phyloP scores from a whole-genome alignment of 176 grass and related monocot species.

The Secale cereale region DNA sequence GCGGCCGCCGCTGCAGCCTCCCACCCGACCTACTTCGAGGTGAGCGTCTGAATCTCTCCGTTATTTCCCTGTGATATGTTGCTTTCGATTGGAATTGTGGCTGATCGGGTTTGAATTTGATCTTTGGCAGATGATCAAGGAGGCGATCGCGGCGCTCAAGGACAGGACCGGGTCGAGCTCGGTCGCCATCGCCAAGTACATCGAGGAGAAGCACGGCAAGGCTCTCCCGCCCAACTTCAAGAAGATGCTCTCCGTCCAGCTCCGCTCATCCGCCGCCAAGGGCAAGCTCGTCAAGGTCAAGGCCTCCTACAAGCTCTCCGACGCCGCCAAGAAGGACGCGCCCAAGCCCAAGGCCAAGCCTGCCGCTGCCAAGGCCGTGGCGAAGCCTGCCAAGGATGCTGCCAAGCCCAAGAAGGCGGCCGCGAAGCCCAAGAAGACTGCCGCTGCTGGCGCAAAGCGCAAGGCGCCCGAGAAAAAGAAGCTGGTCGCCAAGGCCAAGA shows the following conservation, averaged over 20 bases:
- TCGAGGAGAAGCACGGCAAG: conserved; percentile 74
- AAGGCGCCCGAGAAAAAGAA: conserved; percentile 51
- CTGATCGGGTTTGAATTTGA: background rate
- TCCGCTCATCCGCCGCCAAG: conserved; percentile 51
- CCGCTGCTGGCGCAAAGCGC: conserved; percentile 27
- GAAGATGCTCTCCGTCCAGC: conserved; percentile 66
- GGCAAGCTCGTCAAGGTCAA: conserved; percentile 96
- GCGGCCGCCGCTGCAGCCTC: background rate
- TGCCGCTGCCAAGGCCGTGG: background rate
- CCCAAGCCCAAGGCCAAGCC: conserved; percentile 37
- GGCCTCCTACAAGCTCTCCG: conserved; percentile 96
- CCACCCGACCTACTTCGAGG: conserved; percentile 78
- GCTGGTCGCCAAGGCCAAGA: conserved; percentile 10
- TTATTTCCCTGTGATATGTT: accelerated
- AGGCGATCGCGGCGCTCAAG: conserved; percentile 59
- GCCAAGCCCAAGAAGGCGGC: background rate
- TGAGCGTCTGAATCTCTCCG: background rate
- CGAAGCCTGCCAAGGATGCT: conserved; percentile 24
- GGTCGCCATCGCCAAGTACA: conserved; percentile 71
- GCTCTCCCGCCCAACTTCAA: conserved; percentile 70
- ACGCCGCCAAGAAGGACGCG: conserved; percentile 36
- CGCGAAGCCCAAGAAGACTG: conserved; percentile 26
- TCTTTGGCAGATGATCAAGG: conserved; percentile 75
- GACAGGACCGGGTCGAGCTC: conserved; percentile 91
- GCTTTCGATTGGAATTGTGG: background rate